These are phyloP conservation scores for Sporothrix mexicana DNA, from an alignment of 2,329 filamentous ascomycete genomes.

Conservation along the genomic window DNA sequence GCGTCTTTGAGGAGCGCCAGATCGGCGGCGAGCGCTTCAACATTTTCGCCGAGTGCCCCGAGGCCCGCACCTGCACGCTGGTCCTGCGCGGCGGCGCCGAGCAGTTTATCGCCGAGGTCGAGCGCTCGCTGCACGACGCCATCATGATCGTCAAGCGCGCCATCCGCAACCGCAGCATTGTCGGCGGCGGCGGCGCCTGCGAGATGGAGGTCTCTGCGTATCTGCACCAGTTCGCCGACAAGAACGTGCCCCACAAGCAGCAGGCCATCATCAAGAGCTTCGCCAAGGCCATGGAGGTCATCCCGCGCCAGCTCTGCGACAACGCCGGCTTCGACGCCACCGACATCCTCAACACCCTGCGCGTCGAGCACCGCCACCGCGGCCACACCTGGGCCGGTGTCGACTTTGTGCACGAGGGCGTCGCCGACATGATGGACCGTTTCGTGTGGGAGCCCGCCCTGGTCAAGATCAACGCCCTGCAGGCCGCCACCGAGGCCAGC, in stretches of 20 bases:
- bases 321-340: conserved; percentile 98
- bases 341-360: conserved; percentile 93
- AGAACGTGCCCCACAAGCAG: conserved; percentile 91
- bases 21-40: conserved; percentile 98
- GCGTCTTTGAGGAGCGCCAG: conserved; percentile 90
- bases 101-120: conserved; percentile 98
- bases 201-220: conserved; percentile 98
- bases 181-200: conserved; percentile 89
- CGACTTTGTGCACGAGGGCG: conserved; percentile 90
- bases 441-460: conserved; percentile 98
- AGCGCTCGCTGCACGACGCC: conserved; percentile 95
- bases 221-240: conserved; percentile 89
- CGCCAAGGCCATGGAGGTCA: conserved; percentile 94
- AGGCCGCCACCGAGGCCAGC: conserved; percentile 92
- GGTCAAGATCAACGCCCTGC: conserved; percentile 96
- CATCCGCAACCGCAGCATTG: conserved; percentile 91
- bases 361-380: conserved; percentile 95
- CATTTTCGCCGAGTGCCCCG: conserved; percentile 95
- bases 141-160: conserved; percentile 99
- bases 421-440: conserved; percentile 89
- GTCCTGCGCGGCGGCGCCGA: conserved; percentile 94
- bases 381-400: conserved; percentile 94
- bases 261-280: conserved; percentile 98
- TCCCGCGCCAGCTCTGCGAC: conserved; percentile 95
- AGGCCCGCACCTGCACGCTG: conserved; percentile 95